Conservation (phyloP, 2,329 filamentous ascomycete species). For the Coniochaeta sp. region DNA sequence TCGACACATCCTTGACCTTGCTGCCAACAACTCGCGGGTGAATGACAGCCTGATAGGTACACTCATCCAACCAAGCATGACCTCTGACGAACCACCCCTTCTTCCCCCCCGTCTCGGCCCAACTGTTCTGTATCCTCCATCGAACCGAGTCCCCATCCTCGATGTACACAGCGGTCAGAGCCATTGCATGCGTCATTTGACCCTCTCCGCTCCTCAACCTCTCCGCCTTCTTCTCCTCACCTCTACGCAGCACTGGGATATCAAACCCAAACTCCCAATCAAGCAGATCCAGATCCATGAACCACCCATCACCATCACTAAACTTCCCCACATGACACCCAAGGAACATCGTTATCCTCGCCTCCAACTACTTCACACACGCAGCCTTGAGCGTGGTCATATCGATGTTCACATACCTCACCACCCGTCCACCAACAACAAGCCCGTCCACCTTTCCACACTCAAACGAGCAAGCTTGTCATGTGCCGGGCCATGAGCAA, state of each 20-base stretch:
- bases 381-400: slow-evolving; percentile 65
- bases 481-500: slow-evolving; percentile 82
- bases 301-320: slow-evolving; percentile 56
- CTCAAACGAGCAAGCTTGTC: slow-evolving; percentile 64
- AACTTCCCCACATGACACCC: slow-evolving; percentile 83
- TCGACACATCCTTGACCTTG: slow-evolving; percentile 62
- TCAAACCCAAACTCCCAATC: slow-evolving; percentile 84
- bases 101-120: slow-evolving; percentile 62
- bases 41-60: slow-evolving; percentile 80
- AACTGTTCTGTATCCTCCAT: slow-evolving; percentile 85
- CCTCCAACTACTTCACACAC: slow-evolving; percentile 69
- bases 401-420: slow-evolving; percentile 78
- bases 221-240: slow-evolving; percentile 55
- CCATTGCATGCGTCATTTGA: slow-evolving; percentile 90
- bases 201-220: slow-evolving; percentile 67
- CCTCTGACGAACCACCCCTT: slow-evolving; percentile 89
- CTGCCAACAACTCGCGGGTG: slow-evolving; percentile 60
- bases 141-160: slow-evolving; percentile 59
- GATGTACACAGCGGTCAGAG: slow-evolving; percentile 77
- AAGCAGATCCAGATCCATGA: slow-evolving; percentile 73
- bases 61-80: slow-evolving; percentile 72
- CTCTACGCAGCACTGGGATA: slow-evolving; percentile 57
- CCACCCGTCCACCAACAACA: slow-evolving; percentile 64
- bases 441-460: slow-evolving; percentile 75
- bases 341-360: slow-evolving; percentile 79